A percentile compares a stretch with the other conserved stretches of the same genome.
Evolutionary conservation across 2,329 filamentous ascomycete species (phyloP).

Genomic region (Emmonsia crescens): DNA sequence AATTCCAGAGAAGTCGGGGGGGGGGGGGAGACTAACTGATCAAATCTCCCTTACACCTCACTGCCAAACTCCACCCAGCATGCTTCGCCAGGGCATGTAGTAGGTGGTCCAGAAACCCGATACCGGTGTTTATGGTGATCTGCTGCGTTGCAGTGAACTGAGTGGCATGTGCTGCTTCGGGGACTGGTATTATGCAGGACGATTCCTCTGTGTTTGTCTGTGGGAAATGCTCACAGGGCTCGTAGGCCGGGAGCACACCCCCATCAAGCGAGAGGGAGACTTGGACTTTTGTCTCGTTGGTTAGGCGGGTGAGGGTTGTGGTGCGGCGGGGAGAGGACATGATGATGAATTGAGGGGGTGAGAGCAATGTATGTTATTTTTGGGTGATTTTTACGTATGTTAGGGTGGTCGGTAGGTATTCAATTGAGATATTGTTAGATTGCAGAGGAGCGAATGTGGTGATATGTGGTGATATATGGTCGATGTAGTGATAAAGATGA

Average conservation of each 20-base stretch:
- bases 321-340: slow-evolving; percentile 49
- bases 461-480: neutral
- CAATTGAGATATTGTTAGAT: neutral
- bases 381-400: neutral
- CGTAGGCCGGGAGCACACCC: slow-evolving; percentile 46
- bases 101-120: slow-evolving; percentile 98
- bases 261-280: slow-evolving; percentile 89
- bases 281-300: slow-evolving; percentile 96
- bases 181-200: slow-evolving; percentile 35
- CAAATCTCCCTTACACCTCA: slow-evolving; percentile 78
- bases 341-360: slow-evolving; percentile 10
- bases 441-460: too few species aligned
- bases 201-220: slow-evolving; percentile 45
- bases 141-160: slow-evolving; percentile 76
- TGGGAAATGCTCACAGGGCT: slow-evolving; percentile 43
- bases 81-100: slow-evolving; percentile 94
- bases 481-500: neutral
- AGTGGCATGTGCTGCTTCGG: slow-evolving; percentile 59
- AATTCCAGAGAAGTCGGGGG: neutral
- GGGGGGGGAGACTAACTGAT: slow-evolving; percentile 55
- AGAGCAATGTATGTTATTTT: neutral
- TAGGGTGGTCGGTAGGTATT: neutral
- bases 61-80: slow-evolving; percentile 78
- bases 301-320: slow-evolving; percentile 72
- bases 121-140: slow-evolving; percentile 82